phyloP scores from a whole-genome alignment of 495 filamentous ascomycete species.

The Aspergillus sclerotiicarbonarius region DNA sequence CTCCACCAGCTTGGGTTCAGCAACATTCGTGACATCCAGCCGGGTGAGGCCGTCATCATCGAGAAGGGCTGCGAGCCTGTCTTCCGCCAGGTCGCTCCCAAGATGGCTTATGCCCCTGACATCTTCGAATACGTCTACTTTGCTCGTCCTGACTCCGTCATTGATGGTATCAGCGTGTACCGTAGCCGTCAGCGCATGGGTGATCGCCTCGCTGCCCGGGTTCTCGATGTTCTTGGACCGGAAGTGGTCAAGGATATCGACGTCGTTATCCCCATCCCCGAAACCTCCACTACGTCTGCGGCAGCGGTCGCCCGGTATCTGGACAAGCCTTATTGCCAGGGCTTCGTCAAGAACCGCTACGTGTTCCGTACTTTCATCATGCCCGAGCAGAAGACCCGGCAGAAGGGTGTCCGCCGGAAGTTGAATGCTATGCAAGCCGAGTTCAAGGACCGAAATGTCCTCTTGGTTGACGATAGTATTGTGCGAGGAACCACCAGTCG shows the following conservation, averaged over 20 bases:
- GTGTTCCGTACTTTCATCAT: conserved; percentile 97
- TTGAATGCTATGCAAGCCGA: conserved; percentile 84
- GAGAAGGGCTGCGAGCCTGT: conserved; percentile 74
- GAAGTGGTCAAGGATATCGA: conserved; percentile 83
- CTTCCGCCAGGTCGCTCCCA: conserved; percentile 70
- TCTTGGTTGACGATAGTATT: conserved; percentile 90
- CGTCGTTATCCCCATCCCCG: conserved; percentile 85
- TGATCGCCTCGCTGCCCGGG: conserved; percentile 75
- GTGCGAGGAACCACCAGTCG: conserved; percentile 88
- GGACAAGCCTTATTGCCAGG: conserved; percentile 78
- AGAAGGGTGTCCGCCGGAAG: conserved; percentile 59
- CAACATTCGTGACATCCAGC: conserved; percentile 78
- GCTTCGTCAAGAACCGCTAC: conserved; percentile 93
- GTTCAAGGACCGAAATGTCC: conserved; percentile 79
- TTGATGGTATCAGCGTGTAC: conserved; percentile 92
- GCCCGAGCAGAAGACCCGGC: conserved; percentile 79
- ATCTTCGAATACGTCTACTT: conserved; percentile 84
- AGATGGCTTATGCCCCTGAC: conserved; percentile 79
- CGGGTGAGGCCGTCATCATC: conserved; percentile 92
- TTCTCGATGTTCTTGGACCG: conserved; percentile 68
- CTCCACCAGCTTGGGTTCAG: conserved; percentile 82
- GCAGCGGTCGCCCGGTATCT: conserved; percentile 73
- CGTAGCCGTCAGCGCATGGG: conserved; percentile 91
- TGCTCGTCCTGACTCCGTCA: conserved; percentile 83
- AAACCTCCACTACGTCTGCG: conserved; percentile 83